Evolutionary conservation across 495 filamentous ascomycete species (phyloP).

Genomic region (Talaromyces borbonicus): DNA sequence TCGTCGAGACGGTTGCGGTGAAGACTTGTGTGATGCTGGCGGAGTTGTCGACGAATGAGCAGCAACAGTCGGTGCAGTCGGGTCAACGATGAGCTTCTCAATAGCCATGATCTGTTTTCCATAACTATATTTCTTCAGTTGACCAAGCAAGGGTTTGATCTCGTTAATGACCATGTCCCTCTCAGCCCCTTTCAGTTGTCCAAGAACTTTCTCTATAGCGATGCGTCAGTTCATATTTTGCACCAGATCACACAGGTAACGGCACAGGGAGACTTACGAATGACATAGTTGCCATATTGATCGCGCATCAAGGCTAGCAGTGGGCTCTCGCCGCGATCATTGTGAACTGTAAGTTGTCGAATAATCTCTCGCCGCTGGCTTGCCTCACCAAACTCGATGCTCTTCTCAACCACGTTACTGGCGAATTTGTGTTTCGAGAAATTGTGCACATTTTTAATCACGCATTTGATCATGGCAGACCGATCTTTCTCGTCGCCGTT

Average conservation of each 20-base stretch:
- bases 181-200: conserved; percentile 55
- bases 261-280: conserved; percentile 56
- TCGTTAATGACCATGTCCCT: conserved; percentile 56
- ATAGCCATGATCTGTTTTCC: conserved; percentile 74
- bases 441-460: conserved; percentile 59
- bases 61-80: conserved; percentile 19
- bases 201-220: conserved; percentile 70
- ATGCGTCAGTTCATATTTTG: too few relatives aligned
- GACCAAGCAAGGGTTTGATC: conserved; percentile 62
- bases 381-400: conserved; percentile 62
- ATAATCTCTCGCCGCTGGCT: conserved; percentile 66
- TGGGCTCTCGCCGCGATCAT: conserved; percentile 55
- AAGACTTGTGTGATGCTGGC: conserved; percentile 38
- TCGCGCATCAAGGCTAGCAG: conserved; percentile 77
- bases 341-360: conserved; percentile 46
- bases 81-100: conserved; percentile 49
- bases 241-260: conserved; percentile 20
- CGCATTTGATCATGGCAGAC: conserved; percentile 57
- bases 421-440: conserved; percentile 94
- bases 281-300: conserved; percentile 91
- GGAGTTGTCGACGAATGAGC: conserved; percentile 30
- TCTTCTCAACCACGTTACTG: conserved; percentile 96
- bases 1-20: conserved; percentile 32
- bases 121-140: conserved; percentile 62
- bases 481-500: conserved; percentile 72